Evolutionary conservation across 257 asterid genomes (phyloP).

Genomic region (Plantago major): DNA sequence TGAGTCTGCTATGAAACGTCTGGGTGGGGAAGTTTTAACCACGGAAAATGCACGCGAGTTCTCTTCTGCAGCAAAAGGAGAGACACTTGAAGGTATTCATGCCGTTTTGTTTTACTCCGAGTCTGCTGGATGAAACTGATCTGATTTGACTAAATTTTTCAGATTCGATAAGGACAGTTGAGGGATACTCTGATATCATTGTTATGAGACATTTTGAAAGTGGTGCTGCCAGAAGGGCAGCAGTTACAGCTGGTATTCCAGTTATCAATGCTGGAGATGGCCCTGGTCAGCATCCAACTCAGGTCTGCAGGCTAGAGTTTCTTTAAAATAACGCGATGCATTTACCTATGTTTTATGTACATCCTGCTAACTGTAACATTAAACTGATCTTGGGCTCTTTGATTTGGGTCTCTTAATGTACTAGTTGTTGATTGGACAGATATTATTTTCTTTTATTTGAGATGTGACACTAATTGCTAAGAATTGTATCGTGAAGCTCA

Average conservation of each 20-base stretch:
- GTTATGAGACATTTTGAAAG: constrained; percentile 98
- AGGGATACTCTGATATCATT: constrained; percentile 84
- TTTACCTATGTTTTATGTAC: not conserved
- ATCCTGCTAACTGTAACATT: constrained; percentile 1
- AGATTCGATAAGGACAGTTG: constrained; percentile 88
- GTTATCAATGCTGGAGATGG: constrained; percentile 98
- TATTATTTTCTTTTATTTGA: too few relatives aligned
- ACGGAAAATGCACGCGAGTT: constrained; percentile 96
- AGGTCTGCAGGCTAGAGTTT: constrained; percentile 40
- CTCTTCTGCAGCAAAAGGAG: constrained; percentile 96
- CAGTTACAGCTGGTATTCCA: constrained; percentile 71
- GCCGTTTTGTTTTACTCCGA: constrained; percentile 7
- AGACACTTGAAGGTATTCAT: constrained; percentile 85
- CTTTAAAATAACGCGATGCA: not conserved
- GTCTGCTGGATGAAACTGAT: not conserved
- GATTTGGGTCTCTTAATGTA: not conserved
- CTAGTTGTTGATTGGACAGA: too few relatives aligned
- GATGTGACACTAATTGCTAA: too few relatives aligned
- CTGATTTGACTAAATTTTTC: constrained; percentile 24
- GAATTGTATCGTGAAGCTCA: too few relatives aligned
- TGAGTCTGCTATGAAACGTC: constrained; percentile 94
- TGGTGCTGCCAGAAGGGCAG: constrained; percentile 94
- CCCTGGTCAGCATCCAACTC: constrained; percentile 97
- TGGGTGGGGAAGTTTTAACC: constrained; percentile 82
- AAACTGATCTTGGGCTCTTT: constrained; percentile 4